phyloP scores from a whole-genome alignment of 2,329 filamentous ascomycete species.

The Aspergillus caelatus region DNA sequence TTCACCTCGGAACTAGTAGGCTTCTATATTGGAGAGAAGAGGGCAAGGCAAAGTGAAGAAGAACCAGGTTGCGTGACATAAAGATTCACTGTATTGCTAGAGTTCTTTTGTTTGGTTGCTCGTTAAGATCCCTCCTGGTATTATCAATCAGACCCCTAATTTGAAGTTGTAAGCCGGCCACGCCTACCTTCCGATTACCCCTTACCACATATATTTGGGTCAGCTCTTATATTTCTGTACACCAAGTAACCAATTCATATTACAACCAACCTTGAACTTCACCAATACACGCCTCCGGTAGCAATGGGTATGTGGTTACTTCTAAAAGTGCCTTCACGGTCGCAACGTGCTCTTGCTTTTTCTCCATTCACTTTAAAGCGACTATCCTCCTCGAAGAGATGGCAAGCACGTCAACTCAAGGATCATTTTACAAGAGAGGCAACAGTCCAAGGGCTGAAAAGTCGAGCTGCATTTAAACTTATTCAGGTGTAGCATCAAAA shows the following conservation, averaged over 20 bases:
- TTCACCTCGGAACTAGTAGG: background rate
- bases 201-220: background rate
- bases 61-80: background rate
- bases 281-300: background rate
- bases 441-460: slow-evolving; percentile 78
- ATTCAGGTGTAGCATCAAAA: slow-evolving; percentile 64
- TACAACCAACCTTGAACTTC: background rate
- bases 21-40: background rate
- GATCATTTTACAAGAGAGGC: slow-evolving; percentile 77
- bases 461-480: slow-evolving; percentile 90
- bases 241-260: background rate
- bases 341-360: slow-evolving; percentile 22
- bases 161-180: background rate
- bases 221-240: background rate
- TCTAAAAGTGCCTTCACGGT: background rate
- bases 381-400: slow-evolving; percentile 68
- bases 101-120: background rate
- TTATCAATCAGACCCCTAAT: too few relatives aligned
- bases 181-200: background rate
- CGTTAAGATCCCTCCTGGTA: background rate
- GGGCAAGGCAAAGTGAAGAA: background rate
- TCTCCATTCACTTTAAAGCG: slow-evolving; percentile 25
- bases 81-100: background rate
- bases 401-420: slow-evolving; percentile 76
- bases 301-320: background rate